Percentiles rank a stretch among this genome's conserved stretches.
These are phyloP conservation scores for Phaffia tasmanica DNA, from an alignment of 768 basidiomycete species.

Conservation along the genomic window DNA sequence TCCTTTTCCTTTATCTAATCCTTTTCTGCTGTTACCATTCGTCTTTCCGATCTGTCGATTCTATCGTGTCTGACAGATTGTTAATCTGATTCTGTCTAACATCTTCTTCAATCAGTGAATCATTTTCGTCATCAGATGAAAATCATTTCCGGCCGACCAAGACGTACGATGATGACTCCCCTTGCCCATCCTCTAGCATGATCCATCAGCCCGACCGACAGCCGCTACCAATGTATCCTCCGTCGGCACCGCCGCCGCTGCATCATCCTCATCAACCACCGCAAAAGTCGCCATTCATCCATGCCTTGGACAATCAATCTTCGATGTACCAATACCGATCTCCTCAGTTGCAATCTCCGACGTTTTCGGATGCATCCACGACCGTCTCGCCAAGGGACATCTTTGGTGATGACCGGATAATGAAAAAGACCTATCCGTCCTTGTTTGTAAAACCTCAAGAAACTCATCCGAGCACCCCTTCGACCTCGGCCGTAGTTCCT, in stretches of 20 bases:
- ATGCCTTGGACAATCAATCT: neutral
- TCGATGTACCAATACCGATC: constrained; percentile 17
- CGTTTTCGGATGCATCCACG: constrained; percentile 17
- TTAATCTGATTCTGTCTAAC: too few species aligned
- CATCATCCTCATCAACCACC: neutral
- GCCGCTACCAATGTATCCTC: neutral
- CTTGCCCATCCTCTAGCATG: neutral
- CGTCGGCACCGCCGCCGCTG: neutral
- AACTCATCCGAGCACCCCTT: neutral
- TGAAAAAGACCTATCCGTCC: constrained; percentile 20
- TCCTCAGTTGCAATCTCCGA: constrained; percentile 9
- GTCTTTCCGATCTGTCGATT: too few species aligned
- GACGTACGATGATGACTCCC: constrained; percentile 1
- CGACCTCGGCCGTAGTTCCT: neutral
- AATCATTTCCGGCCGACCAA: neutral
- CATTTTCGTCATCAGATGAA: too few species aligned
- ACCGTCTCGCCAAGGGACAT: constrained; percentile 22
- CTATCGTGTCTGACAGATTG: too few species aligned
- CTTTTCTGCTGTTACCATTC: too few species aligned
- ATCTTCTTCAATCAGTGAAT: too few species aligned
- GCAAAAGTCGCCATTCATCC: neutral
- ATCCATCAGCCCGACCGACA: neutral
- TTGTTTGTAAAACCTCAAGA: constrained; percentile 4
- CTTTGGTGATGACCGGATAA: constrained; percentile 22
- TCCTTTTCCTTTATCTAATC: too few species aligned